Evolutionary conservation across 495 filamentous ascomycete genomes (phyloP).

Genomic region (Penicillium goetzii): DNA sequence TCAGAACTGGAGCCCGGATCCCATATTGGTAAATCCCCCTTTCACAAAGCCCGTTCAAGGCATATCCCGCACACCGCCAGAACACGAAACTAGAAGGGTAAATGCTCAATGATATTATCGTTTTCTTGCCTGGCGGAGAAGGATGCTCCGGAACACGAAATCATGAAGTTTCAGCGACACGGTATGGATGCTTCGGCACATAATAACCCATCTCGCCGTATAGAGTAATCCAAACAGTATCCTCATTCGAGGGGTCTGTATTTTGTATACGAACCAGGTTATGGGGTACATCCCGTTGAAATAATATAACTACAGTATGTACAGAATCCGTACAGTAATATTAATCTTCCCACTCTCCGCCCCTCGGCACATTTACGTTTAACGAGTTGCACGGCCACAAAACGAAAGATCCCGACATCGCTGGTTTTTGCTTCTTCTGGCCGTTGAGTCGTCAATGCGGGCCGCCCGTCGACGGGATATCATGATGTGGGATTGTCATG

Average conservation of each 20-base stretch:
- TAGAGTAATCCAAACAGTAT: background rate
- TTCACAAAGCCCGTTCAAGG: background rate
- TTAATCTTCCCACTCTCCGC: background rate
- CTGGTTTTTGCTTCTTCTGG: constrained; percentile 22
- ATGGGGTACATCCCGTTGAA: background rate
- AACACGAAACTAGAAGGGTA: background rate
- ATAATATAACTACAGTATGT: background rate
- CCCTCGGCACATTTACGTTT: constrained; percentile 5
- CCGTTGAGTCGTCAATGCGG: constrained; percentile 24
- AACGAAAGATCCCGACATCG: background rate
- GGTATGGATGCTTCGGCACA: background rate
- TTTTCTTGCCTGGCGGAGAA: background rate
- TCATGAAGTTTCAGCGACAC: background rate
- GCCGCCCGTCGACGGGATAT: constrained; percentile 7
- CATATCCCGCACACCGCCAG: background rate
- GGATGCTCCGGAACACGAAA: background rate
- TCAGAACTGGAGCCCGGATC: constrained; percentile 11
- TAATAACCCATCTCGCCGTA: background rate
- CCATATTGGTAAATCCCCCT: background rate
- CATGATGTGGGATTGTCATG: background rate
- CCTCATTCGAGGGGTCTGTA: background rate
- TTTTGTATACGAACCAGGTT: background rate
- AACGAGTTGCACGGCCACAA: background rate
- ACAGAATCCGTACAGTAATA: too few relatives aligned
- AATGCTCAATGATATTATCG: background rate